Conservation (phyloP, 768 basidiomycete genomes). For the Favolaschia claudopus region DNA sequence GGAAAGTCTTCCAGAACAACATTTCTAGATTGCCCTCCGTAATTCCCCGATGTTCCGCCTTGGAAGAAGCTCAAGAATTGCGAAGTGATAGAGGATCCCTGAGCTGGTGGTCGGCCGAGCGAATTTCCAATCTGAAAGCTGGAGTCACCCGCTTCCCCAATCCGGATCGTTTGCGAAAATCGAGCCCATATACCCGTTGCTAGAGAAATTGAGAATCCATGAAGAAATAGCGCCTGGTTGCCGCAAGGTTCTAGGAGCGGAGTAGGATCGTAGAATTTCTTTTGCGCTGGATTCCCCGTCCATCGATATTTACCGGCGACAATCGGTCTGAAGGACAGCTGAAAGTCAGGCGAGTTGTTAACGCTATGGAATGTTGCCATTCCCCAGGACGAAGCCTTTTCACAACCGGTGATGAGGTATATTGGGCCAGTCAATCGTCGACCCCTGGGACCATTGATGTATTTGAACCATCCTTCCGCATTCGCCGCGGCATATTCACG, state of each 20-base stretch:
- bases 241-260: no score
- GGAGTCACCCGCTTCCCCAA: neutral
- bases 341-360: no score
- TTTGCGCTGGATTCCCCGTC: neutral
- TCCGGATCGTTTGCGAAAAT: neutral
- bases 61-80: neutral
- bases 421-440: conserved; percentile 19
- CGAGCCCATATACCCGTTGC: neutral
- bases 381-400: conserved; percentile 25
- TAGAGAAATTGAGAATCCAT: conserved; percentile 1
- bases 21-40: neutral
- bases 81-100: conserved; percentile 3
- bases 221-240: conserved; percentile 9
- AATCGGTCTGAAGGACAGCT: neutral
- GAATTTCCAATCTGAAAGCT: neutral
- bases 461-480: conserved; percentile 25
- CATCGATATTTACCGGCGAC: neutral
- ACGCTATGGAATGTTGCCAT: conserved; percentile 20
- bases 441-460: conserved; percentile 13
- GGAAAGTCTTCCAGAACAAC: neutral
- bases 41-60: neutral
- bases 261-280: neutral
- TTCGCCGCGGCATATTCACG: conserved; percentile 13
- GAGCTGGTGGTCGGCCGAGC: neutral
- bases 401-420: conserved; percentile 29